A percentile compares a stretch with the other conserved stretches of the same genome.
These are phyloP conservation scores for Hypocreales sp. DNA, from an alignment of 2,329 filamentous ascomycete genomes.

Conservation along the genomic window DNA sequence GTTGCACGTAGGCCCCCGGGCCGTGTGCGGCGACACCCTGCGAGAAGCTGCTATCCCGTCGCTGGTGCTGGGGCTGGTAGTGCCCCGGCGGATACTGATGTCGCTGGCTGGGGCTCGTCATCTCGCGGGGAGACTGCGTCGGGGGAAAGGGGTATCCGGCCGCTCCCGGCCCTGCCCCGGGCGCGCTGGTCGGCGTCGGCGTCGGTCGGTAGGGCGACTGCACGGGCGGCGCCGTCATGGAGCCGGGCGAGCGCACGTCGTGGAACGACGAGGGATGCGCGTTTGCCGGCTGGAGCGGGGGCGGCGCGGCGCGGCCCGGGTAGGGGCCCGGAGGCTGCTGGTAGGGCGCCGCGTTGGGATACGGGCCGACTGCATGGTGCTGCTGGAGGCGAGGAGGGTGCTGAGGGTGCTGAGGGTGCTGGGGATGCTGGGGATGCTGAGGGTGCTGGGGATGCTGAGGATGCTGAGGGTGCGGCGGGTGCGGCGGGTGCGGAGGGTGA, in stretches of 20 bases:
- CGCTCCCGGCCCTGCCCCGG: background rate
- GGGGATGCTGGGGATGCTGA: too few species aligned
- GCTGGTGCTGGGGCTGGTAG: slow-evolving; percentile 20
- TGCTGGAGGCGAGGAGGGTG: too few species aligned
- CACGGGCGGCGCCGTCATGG: slow-evolving; percentile 18
- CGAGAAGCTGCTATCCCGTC: background rate
- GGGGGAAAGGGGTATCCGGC: slow-evolving; percentile 36
- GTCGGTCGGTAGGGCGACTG: slow-evolving; percentile 31
- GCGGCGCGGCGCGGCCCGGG: slow-evolving; percentile 24
- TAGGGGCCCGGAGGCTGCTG: slow-evolving; percentile 25
- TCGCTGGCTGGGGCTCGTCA: slow-evolving; percentile 34
- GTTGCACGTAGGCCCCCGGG: slow-evolving; percentile 20
- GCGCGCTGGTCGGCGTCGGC: slow-evolving; percentile 12
- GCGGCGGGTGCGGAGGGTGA: slow-evolving; percentile 7
- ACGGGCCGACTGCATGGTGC: slow-evolving; percentile 16
- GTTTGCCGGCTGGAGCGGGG: slow-evolving; percentile 24
- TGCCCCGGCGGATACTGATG: slow-evolving; percentile 32
- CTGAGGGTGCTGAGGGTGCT: too few species aligned
- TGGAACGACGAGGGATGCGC: slow-evolving; percentile 18
- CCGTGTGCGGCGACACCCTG: background rate
- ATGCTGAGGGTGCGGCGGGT: too few species aligned
- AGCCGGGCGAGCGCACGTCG: slow-evolving; percentile 34
- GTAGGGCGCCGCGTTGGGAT: slow-evolving; percentile 22
- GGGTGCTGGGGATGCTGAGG: too few species aligned
- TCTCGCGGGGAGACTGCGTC: slow-evolving; percentile 22